phyloP scores from a whole-genome alignment of 345 rosid species.

The Theobroma cacao region DNA sequence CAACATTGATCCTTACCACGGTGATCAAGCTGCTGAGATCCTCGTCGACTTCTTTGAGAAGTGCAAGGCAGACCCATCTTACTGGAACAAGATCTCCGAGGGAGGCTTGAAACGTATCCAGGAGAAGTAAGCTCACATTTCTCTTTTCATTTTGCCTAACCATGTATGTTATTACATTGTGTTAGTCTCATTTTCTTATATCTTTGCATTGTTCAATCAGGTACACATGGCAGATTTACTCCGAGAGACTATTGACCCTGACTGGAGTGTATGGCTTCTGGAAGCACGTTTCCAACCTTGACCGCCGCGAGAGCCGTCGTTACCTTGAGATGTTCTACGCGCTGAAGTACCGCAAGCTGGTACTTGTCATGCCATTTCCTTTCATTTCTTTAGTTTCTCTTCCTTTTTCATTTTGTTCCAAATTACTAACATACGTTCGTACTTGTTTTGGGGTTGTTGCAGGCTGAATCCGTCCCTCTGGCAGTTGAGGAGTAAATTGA shows the following conservation, averaged over 20 bases:
- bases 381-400: not conserved
- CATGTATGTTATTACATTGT: too few species aligned
- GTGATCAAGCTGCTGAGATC: conserved; percentile 69
- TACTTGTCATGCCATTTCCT: conserved; percentile 19
- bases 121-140: conserved; percentile 57
- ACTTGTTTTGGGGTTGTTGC: conserved; percentile 7
- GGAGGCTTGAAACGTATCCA: conserved; percentile 79
- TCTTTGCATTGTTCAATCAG: conserved; percentile 25
- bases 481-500: conserved; percentile 33
- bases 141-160: not conserved
- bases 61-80: conserved; percentile 58
- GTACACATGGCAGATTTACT: conserved; percentile 89
- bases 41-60: conserved; percentile 73
- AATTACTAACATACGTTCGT: not conserved
- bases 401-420: not conserved
- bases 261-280: conserved; percentile 93
- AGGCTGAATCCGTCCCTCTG: conserved; percentile 86
- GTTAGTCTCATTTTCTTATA: not conserved
- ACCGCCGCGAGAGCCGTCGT: conserved; percentile 78
- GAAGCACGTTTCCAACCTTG: conserved; percentile 95
- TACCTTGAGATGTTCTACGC: conserved; percentile 95
- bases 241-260: conserved; percentile 77
- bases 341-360: conserved; percentile 77
- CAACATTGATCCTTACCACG: conserved; percentile 93
- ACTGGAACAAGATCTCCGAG: conserved; percentile 72